phyloP scores from a whole-genome alignment of 202 grass and related monocot species.

The Bolboschoenoplectus hybrid region DNA sequence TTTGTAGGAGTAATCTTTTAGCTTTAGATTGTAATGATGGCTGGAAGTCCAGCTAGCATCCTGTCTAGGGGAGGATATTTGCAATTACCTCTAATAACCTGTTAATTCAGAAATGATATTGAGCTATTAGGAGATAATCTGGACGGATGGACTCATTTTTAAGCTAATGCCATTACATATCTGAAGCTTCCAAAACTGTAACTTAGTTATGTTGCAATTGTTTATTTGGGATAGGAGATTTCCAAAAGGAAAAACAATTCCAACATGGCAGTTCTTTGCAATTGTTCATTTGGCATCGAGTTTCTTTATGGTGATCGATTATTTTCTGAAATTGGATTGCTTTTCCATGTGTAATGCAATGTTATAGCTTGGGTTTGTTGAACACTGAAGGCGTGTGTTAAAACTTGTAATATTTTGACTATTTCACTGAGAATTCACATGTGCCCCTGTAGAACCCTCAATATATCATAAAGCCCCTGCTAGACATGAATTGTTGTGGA shows the following conservation, averaged over 20 bases:
- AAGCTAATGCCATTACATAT: not conserved
- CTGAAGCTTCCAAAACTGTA: not conserved
- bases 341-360: not conserved
- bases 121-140: not conserved
- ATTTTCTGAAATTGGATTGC: not conserved
- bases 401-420: not conserved
- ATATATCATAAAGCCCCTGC: not conserved
- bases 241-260: not conserved
- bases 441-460: not conserved
- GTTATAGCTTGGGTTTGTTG: constrained; percentile 6
- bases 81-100: not conserved
- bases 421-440: not conserved
- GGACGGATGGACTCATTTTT: not conserved
- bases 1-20: not conserved
- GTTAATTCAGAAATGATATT: not conserved
- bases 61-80: not conserved
- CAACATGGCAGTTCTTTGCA: not conserved
- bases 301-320: not conserved
- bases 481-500: not conserved
- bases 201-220: not conserved
- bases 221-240: not conserved
- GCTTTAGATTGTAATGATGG: constrained; percentile 1
- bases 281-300: not conserved
- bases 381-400: not conserved
- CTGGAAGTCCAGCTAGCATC: not conserved